Evolutionary conservation across 352 stramenopile genomes (phyloP).

Genomic region (Elongisporangium anandrum): DNA sequence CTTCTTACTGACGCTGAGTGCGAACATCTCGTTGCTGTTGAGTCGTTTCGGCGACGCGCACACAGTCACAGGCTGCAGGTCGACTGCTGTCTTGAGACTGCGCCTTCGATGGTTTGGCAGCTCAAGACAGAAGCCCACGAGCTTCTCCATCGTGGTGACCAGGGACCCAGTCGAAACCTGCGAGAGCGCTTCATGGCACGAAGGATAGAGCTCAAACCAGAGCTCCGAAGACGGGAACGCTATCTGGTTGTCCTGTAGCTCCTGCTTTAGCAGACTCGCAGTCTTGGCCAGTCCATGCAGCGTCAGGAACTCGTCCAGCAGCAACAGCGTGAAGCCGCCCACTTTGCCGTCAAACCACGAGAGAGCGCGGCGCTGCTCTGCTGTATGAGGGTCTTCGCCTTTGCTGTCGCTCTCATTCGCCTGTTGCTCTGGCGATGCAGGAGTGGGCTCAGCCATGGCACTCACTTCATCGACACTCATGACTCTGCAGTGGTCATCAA

Average conservation of each 20-base stretch:
- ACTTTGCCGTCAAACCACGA: constrained; percentile 12
- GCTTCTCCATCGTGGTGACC: constrained; percentile 36
- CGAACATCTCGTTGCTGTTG: constrained; percentile 1
- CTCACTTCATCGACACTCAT: not conserved
- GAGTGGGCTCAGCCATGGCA: not conserved
- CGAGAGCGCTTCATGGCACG: constrained; percentile 32
- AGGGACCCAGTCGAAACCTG: not conserved
- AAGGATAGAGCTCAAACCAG: constrained; percentile 59
- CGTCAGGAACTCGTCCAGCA: constrained; percentile 61
- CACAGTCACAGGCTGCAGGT: constrained; percentile 29
- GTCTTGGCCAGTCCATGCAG: constrained; percentile 30
- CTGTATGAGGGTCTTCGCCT: not conserved
- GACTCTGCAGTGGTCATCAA: not conserved
- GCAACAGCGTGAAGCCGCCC: constrained; percentile 37
- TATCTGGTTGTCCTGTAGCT: constrained; percentile 29
- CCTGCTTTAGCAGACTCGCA: constrained; percentile 21
- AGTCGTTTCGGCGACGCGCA: constrained; percentile 31
- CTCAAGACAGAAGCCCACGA: constrained; percentile 46
- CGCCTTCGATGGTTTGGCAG: constrained; percentile 19
- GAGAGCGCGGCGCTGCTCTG: not conserved
- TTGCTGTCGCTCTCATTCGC: not conserved
- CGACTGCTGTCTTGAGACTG: constrained; percentile 16
- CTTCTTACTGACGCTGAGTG: constrained; percentile 23
- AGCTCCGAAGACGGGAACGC: constrained; percentile 20
- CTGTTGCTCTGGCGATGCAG: not conserved